These are phyloP conservation scores for Ceratocystis papillata DNA, from an alignment of 2,329 filamentous ascomycete species.

Conservation along the genomic window DNA sequence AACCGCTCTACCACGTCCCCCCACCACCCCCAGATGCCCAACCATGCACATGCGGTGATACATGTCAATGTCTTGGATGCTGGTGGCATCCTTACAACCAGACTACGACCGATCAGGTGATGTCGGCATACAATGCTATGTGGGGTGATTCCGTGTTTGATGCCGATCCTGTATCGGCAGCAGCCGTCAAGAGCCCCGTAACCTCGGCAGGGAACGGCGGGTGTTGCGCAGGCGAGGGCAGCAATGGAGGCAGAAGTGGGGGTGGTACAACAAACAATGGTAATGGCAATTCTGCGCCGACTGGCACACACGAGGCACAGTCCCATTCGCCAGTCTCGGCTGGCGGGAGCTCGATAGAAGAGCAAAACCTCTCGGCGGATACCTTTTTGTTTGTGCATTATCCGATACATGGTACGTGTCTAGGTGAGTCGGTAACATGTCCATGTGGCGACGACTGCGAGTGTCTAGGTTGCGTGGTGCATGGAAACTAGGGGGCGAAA, in stretches of 20 bases:
- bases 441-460: slow-evolving; percentile 50
- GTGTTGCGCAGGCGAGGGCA: not conserved
- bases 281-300: not conserved
- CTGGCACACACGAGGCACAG: not conserved
- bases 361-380: slow-evolving; percentile 40
- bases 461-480: slow-evolving; percentile 48
- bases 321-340: not conserved
- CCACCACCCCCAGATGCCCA: slow-evolving; percentile 32
- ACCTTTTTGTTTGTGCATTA: slow-evolving; percentile 53
- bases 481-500: slow-evolving; percentile 28
- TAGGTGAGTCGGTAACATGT: slow-evolving; percentile 41
- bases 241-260: not conserved
- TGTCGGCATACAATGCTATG: slow-evolving; percentile 39
- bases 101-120: slow-evolving; percentile 45
- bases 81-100: slow-evolving; percentile 57
- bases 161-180: not conserved
- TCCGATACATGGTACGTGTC: slow-evolving; percentile 38
- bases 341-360: slow-evolving; percentile 33
- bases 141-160: slow-evolving; percentile 30
- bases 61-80: slow-evolving; percentile 58
- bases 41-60: slow-evolving; percentile 52
- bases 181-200: slow-evolving; percentile 28
- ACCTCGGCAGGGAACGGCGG: not conserved
- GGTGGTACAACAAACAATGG: not conserved
- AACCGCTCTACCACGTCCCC: slow-evolving; percentile 18